Evolutionary conservation across 1,139 yeast genomes (phyloP).

Genomic region (Debaryomyces fabryi): DNA sequence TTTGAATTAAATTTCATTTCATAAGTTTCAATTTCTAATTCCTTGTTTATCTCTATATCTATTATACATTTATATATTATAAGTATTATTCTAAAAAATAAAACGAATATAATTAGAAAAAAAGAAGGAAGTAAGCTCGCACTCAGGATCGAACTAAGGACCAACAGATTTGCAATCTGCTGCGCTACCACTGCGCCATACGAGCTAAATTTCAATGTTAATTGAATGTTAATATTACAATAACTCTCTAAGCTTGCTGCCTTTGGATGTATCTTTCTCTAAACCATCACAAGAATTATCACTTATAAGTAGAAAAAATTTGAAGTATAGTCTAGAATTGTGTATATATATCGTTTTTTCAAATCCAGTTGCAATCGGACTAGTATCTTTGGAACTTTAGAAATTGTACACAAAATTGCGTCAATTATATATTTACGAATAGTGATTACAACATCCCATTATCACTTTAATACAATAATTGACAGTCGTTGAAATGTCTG

Average conservation of each 20-base stretch:
- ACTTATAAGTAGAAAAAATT: background rate
- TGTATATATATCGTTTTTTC: background rate
- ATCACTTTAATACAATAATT: background rate
- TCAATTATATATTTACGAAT: background rate
- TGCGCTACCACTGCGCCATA: slow-evolving; percentile 61
- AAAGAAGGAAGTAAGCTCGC: slow-evolving; percentile 41
- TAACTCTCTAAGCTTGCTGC: background rate
- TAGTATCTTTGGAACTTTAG: background rate
- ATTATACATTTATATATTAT: slow-evolving; percentile 2
- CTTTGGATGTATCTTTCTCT: background rate
- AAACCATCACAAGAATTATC: background rate
- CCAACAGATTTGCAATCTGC: slow-evolving; percentile 60
- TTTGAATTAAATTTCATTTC: background rate
- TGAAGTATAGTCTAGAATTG: background rate
- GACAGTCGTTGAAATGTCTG: slow-evolving; percentile 43
- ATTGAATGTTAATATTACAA: background rate
- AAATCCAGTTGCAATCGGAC: background rate
- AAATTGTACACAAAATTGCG: background rate
- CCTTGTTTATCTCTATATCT: background rate
- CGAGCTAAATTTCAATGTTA: slow-evolving; percentile 28
- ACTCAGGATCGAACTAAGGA: slow-evolving; percentile 55
- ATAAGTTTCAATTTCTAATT: background rate
- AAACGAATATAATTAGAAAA: background rate
- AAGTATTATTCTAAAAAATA: background rate
- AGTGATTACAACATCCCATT: background rate